phyloP scores from a whole-genome alignment of 1,139 yeast species.

The Lodderomyces jiufengensis region DNA sequence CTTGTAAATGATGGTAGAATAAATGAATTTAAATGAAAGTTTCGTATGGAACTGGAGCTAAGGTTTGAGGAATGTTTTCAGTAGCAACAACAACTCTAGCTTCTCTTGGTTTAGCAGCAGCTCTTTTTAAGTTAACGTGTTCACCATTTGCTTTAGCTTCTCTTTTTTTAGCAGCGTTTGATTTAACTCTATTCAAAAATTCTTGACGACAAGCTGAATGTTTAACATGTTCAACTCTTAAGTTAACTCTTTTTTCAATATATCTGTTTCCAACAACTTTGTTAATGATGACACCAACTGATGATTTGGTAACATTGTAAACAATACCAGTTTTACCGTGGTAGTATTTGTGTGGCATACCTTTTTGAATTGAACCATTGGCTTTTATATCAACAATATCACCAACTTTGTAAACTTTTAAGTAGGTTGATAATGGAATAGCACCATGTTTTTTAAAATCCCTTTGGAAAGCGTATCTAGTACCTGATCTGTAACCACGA shows the following conservation, averaged over 20 bases:
- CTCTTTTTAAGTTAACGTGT: slow-evolving; percentile 92
- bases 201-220: slow-evolving; percentile 99
- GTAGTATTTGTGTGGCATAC: slow-evolving; percentile 99
- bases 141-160: slow-evolving; percentile 97
- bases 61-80: slow-evolving; percentile 88
- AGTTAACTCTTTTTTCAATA: slow-evolving; percentile 97
- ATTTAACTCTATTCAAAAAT: slow-evolving; percentile 96
- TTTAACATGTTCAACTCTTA: slow-evolving; percentile 98
- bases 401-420: slow-evolving; percentile 97
- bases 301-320: slow-evolving; percentile 96
- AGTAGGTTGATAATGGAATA: slow-evolving; percentile 92
- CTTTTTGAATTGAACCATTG: slow-evolving; percentile 98
- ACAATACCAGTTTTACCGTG: slow-evolving; percentile 99
- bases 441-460: slow-evolving; percentile 98
- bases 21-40: slow-evolving; percentile 71
- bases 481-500: slow-evolving; percentile 99
- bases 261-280: slow-evolving; percentile 99
- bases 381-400: slow-evolving; percentile 99
- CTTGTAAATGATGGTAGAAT: slow-evolving; percentile 2
- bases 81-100: slow-evolving; percentile 76
- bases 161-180: slow-evolving; percentile 87
- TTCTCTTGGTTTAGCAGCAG: slow-evolving; percentile 96
- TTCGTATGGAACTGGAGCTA: slow-evolving; percentile 99
- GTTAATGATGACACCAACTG: slow-evolving; percentile 98
- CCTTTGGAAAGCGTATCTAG: slow-evolving; percentile 99